Base-by-base conservation (phyloP, 768 basidiomycete species). In the Phlegmacium glaucopus region DNA sequence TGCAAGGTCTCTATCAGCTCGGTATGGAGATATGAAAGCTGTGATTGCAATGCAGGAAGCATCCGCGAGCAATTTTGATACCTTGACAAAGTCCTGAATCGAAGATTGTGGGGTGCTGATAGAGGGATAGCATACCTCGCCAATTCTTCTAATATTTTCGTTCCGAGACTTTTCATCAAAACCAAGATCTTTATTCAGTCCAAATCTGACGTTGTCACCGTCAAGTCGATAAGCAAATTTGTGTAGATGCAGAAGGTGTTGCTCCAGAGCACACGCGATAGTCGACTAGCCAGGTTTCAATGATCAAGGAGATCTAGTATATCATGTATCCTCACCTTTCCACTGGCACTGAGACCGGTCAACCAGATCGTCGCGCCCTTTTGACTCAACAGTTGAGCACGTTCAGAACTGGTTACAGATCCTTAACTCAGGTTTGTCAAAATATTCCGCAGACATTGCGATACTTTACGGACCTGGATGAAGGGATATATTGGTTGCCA, bases 1-100 rank as follows among this genome's bases (percentile, higher is more conserved):
- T 16, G 90, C 96, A 39, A 85, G 64, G 10, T 79, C 76, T 28
- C 96, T 83, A 72, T 99, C 95, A 11, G 82, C 78, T 41, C 80
- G 76, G 69, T 98, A 97, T n/a, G 96, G 96, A 1, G 96, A 98
- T 67, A 99, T 99, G 72, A 99, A 99, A 10, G 96, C 94, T 13
- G 96, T 95, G 62, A 97, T 76, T 13, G 89, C 76, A 54, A 96
- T 77, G 56, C 87, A 89, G 27, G 81, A 85, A 3, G 94, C 80
- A 59, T 94, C 90, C 15, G 94, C 83, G 66, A 99, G 96, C 35
- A 98, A 75, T 65, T 92, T 94, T 39, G 96, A 85, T 41, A 99
- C 94, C 93, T 95, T 59, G n/a, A 41, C 27, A 26, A 29, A 42
- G 22, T 8, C 13, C 6, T 44, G 30, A 16, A 27, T 36, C 32